Base-by-base conservation (phyloP, 2,329 filamentous ascomycete species). In the Didymella keratinophila region DNA sequence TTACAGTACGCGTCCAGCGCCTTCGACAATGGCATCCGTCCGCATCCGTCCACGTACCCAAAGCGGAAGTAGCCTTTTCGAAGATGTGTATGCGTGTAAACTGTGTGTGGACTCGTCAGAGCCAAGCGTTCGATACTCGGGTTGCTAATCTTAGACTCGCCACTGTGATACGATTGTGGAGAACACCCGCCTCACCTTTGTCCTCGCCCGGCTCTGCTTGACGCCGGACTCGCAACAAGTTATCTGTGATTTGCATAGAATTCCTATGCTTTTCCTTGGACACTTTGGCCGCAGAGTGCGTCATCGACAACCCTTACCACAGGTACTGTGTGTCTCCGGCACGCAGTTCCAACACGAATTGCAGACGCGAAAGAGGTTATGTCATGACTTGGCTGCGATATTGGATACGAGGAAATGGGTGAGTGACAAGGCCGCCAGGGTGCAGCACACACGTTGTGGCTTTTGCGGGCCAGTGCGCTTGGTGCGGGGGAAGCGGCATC, bases 401-500 rank as follows among this genome's bases (percentile, higher is more conserved):
- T 36, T 51, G 27, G 25, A 39, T 36, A 11, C 42, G 16, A 14
- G 4, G 34, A 56, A 21, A 39, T 27, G 42, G 30, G 47, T 51
- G 41, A 45, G 34, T 56, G 47, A 51, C 47, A 18, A 34, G 20
- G 37, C 8, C 36, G 27, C 12, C 32, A 55, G 46, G 53, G 32
- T 50, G 46, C 37, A 25, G 46, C 45, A 25, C 46, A 41, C 43
- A 48, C 48, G 55, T 53, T 58, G 56, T 54, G 56, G 56, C 56
- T 47, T 34, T 23, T 2, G 12, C 8, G 28, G n/a, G 53, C 41
- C 37, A 34, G 37, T 43, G 46, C 30, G 30, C 30, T 30, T 42
- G 36, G 49, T 49, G 55, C 49, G 56, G 50, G 56, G 43, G 43
- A 43, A 10, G 42, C 12, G 12, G 12, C 14, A 45, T 42, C 56